Evolutionary conservation across 2,329 filamentous ascomycete species (phyloP).

Genomic region (Plectosphaerella sp.): DNA sequence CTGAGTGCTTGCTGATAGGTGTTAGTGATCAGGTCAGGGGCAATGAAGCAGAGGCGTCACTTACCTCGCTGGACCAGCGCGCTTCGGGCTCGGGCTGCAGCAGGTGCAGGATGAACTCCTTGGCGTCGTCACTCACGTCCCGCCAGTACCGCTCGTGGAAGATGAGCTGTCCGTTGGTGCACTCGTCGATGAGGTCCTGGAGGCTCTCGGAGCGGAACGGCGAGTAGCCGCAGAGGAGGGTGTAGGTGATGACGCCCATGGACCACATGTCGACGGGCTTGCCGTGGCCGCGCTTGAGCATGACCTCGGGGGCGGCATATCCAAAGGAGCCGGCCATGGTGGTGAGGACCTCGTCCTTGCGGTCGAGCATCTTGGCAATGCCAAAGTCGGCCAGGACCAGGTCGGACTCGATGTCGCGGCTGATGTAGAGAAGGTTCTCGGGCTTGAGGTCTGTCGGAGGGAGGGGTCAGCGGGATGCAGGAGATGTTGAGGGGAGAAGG

Average conservation of each 20-base stretch:
- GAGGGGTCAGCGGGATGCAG: conserved; percentile 7
- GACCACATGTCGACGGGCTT: conserved; percentile 99
- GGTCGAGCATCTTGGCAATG: conserved; percentile 96
- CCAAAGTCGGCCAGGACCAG: conserved; percentile 96
- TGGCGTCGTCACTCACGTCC: conserved; percentile 91
- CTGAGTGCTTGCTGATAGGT: conserved; percentile 62
- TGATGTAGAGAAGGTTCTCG: conserved; percentile 94
- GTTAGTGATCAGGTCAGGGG: not conserved
- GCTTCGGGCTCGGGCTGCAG: conserved; percentile 74
- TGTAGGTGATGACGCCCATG: conserved; percentile 97
- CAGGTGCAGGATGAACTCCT: conserved; percentile 83
- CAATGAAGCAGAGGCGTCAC: conserved; percentile 16
- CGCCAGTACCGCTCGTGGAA: conserved; percentile 99
- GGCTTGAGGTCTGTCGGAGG: conserved; percentile 78
- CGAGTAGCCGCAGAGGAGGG: conserved; percentile 94
- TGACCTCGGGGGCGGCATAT: conserved; percentile 95
- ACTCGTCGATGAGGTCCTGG: conserved; percentile 90
- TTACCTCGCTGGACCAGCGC: conserved; percentile 72
- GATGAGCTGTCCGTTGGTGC: conserved; percentile 74
- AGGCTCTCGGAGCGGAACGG: conserved; percentile 96
- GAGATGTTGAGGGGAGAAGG: not conserved
- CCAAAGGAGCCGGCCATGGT: conserved; percentile 99
- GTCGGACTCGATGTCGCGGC: conserved; percentile 69
- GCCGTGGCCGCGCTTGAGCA: conserved; percentile 95
- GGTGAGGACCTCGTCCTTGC: conserved; percentile 83